Base-by-base conservation (phyloP, 495 filamentous ascomycete genomes). In the Aspergillus conjunctus region DNA sequence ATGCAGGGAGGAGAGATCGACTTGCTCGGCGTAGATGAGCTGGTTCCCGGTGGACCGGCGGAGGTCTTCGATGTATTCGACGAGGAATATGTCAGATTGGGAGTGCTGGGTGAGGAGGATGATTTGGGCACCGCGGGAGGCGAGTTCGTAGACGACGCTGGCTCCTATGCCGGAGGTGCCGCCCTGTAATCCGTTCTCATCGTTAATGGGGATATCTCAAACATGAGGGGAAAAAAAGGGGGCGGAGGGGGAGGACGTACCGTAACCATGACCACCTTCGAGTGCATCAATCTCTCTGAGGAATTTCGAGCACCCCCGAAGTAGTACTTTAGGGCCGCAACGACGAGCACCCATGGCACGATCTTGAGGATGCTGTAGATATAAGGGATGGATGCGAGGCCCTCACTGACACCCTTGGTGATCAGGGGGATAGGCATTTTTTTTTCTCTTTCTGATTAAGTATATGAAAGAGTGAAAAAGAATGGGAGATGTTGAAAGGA, bases 151-250 rank as follows among this genome's bases (percentile, higher is more conserved):
- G 18, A 87, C 87, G 26, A 91, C 83, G 58, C 80, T 80, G 58
- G 91, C 89, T 53, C 94, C 94, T 68, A 99, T 92, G 31, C 94
- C 94, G 17, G 92, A 93, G 54, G 94, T 99, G 30, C 92, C 94
- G 54, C 94, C 94, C 88, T 91, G 46, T 10, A 26, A 10, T 15
- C 21, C 8, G 21, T n/a, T n/a, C 12, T 7, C 17, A 20, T 44
- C 3, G 54, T 39, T 46, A 66, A n/a, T n/a, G n/a, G 30, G 45
- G 26, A 26, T 26, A 5, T 63, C 26, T 55, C 50, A 51, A 12
- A 37, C 5, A 22, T 15, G 21, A 22, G n/a, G 17, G 4, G 20
- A 33, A 43, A 15, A 1, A 21, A 54, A 46, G 3, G 17, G 20
- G 4, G 31, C 44, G 39, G 15, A 4, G 39, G 46, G 48, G 41